Evolutionary conservation across 2,329 filamentous ascomycete species (phyloP).

Genomic region (Setomelanomma holmii): DNA sequence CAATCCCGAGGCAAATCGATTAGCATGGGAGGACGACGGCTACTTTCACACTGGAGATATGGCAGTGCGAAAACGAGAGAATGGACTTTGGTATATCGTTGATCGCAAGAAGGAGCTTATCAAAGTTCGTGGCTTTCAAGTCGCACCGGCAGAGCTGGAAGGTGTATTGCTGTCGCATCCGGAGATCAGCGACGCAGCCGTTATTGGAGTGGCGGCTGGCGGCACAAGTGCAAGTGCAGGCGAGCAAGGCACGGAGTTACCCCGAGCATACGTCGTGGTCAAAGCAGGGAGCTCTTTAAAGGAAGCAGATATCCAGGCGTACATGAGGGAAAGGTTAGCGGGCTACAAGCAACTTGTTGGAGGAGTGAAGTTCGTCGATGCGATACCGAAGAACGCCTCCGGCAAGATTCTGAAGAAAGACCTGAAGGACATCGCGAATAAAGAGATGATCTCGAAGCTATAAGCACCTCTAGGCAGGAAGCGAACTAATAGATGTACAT

Average conservation of each 20-base stretch:
- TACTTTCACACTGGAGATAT: constrained; percentile 66
- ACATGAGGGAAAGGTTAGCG: constrained; percentile 39
- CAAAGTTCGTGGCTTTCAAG: constrained; percentile 49
- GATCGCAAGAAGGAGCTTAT: constrained; percentile 57
- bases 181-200: constrained; percentile 41
- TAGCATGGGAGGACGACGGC: constrained; percentile 59
- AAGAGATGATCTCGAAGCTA: constrained; percentile 27
- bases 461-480: too few relatives aligned
- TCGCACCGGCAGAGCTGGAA: constrained; percentile 48
- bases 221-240: constrained; percentile 31
- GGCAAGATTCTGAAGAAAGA: constrained; percentile 45
- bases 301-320: constrained; percentile 33
- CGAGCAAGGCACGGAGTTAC: constrained; percentile 49
- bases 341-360: constrained; percentile 48
- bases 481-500: too few relatives aligned
- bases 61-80: constrained; percentile 53
- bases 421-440: constrained; percentile 34
- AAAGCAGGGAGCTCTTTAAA: constrained; percentile 30
- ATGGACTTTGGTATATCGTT: constrained; percentile 62
- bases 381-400: constrained; percentile 41
- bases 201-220: constrained; percentile 52
- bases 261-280: constrained; percentile 56
- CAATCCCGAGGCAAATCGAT: constrained; percentile 57
- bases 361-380: constrained; percentile 38
- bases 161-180: constrained; percentile 48